These are phyloP conservation scores for Cajanus cajan DNA, from an alignment of 306 rosid species.

Conservation along the genomic window DNA sequence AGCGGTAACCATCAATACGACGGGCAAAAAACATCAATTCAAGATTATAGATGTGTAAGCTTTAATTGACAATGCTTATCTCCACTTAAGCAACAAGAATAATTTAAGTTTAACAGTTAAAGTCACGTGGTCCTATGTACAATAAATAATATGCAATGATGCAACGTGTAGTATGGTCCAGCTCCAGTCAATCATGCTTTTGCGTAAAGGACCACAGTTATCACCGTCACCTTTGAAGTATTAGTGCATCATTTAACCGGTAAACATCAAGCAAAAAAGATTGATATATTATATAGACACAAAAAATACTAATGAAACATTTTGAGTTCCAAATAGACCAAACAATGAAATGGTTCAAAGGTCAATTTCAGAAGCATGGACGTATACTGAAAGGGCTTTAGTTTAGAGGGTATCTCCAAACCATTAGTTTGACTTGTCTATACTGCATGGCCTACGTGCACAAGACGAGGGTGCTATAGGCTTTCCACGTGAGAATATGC, in stretches of 20 bases:
- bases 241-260: slow-evolving; percentile 18
- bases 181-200: slow-evolving; percentile 31
- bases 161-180: slow-evolving; percentile 33
- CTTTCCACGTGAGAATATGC: slow-evolving; percentile 53
- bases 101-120: background rate
- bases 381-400: slow-evolving; percentile 4
- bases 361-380: slow-evolving; percentile 41
- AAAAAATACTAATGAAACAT: background rate
- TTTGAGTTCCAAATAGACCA: slow-evolving; percentile 30
- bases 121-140: slow-evolving; percentile 26
- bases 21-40: slow-evolving; percentile 5
- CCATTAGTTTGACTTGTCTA: slow-evolving; percentile 54
- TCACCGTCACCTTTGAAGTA: slow-evolving; percentile 4
- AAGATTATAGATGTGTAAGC: slow-evolving; percentile 17
- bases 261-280: background rate
- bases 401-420: slow-evolving; percentile 31
- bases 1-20: background rate
- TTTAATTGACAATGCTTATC: slow-evolving; percentile 29
- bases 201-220: slow-evolving; percentile 31
- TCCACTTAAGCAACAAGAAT: slow-evolving; percentile 42
- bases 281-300: background rate
- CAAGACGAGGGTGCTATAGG: slow-evolving; percentile 5
- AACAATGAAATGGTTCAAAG: slow-evolving; percentile 38
- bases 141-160: slow-evolving; percentile 22
- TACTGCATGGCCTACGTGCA: slow-evolving; percentile 44